Evolutionary conservation across 1,139 yeast genomes (phyloP).

Genomic region (Eremothecium gossypii): DNA sequence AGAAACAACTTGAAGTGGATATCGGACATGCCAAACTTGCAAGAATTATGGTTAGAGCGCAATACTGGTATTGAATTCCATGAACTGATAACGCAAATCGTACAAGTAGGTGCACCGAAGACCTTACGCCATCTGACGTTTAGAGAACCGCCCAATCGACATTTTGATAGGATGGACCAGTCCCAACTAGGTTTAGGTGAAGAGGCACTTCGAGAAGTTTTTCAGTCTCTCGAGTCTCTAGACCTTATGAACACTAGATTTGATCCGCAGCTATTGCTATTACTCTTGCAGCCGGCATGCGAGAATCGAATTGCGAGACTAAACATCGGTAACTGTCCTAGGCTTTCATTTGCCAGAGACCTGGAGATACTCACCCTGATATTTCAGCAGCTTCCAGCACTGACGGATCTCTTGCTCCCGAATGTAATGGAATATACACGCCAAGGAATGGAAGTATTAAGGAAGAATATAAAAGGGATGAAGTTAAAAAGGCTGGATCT

Average conservation of each 20-base stretch:
- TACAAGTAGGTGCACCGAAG: slow-evolving; percentile 12
- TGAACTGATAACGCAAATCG: slow-evolving; percentile 14
- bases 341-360: slow-evolving; percentile 14
- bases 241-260: slow-evolving; percentile 28
- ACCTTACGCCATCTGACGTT: slow-evolving; percentile 19
- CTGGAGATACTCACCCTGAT: not conserved
- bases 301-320: slow-evolving; percentile 11
- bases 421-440: slow-evolving; percentile 22
- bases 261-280: slow-evolving; percentile 18
- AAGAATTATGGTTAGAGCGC: slow-evolving; percentile 27
- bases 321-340: slow-evolving; percentile 26
- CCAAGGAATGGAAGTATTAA: slow-evolving; percentile 12
- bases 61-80: slow-evolving; percentile 17
- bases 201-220: slow-evolving; percentile 11
- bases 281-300: slow-evolving; percentile 12
- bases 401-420: slow-evolving; percentile 22
- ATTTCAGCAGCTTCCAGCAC: slow-evolving; percentile 5
- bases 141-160: slow-evolving; percentile 15
- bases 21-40: slow-evolving; percentile 13
- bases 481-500: slow-evolving; percentile 20
- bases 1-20: slow-evolving; percentile 16
- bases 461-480: slow-evolving; percentile 11
- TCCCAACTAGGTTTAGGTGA: slow-evolving; percentile 6
- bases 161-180: slow-evolving; percentile 12
- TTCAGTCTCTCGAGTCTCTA: slow-evolving; percentile 13